phyloP scores from a whole-genome alignment of 2,329 filamentous ascomycete genomes.

The Trichoderma simmonsii region DNA sequence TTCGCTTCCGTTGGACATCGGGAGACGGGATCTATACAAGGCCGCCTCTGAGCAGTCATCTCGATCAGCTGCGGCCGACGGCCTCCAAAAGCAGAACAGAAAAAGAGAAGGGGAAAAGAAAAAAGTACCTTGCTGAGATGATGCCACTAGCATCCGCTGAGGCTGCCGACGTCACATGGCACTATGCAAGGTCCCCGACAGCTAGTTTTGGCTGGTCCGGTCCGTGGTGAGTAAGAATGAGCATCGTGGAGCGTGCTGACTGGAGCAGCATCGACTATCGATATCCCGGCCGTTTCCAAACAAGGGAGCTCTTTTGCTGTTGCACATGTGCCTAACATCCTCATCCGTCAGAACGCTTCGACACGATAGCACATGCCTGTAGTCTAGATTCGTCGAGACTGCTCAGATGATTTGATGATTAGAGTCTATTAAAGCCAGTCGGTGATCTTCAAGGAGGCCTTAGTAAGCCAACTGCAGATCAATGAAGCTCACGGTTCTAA shows the following conservation, averaged over 20 bases:
- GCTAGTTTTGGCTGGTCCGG: not conserved
- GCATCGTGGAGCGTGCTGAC: not conserved
- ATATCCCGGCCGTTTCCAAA: not conserved
- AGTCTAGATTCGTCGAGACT: not conserved
- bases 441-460: not conserved
- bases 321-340: not conserved
- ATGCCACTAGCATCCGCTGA: not conserved
- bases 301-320: not conserved
- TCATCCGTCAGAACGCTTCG: not conserved
- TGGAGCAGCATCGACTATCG: not conserved
- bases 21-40: not conserved
- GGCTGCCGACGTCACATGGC: slow-evolving; percentile 13
- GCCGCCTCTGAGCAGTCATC: not conserved
- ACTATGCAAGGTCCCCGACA: slow-evolving; percentile 12
- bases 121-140: not conserved
- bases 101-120: not conserved
- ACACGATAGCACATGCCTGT: not conserved
- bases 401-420: not conserved
- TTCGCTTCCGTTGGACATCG: not conserved
- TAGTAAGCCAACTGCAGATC: not conserved
- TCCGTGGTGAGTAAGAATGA: not conserved
- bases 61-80: not conserved
- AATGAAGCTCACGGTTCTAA: not conserved
- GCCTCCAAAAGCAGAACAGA: not conserved
- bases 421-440: not conserved